Evolutionary conservation across 2,329 filamentous ascomycete genomes (phyloP).

Genomic region (Zasmidium angulare): DNA sequence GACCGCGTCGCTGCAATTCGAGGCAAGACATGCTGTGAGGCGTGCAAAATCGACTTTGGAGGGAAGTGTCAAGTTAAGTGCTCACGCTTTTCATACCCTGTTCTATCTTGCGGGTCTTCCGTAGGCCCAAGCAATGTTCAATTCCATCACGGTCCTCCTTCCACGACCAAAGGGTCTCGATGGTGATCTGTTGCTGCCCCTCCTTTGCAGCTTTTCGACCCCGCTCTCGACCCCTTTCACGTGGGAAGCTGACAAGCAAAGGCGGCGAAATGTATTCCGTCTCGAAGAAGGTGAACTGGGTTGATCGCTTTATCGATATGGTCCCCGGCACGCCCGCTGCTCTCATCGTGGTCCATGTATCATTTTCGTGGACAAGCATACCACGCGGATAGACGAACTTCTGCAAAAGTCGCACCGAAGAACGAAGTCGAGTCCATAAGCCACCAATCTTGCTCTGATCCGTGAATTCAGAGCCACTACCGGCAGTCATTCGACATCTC

Average conservation of each 20-base stretch:
- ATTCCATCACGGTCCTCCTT: not conserved
- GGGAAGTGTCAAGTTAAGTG: not conserved
- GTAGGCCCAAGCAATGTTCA: not conserved
- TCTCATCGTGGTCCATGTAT: too few relatives aligned
- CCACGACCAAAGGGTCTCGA: not conserved
- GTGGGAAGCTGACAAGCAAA: not conserved
- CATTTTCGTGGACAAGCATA: too few relatives aligned
- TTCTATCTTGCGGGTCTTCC: not conserved
- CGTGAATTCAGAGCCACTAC: too few relatives aligned
- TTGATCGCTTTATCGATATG: not conserved
- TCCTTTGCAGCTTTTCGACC: not conserved
- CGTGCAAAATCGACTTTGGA: not conserved
- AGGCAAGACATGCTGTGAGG: not conserved
- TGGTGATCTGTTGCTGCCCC: not conserved
- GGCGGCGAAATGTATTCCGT: not conserved
- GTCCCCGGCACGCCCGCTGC: too few relatives aligned
- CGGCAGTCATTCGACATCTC: too few relatives aligned
- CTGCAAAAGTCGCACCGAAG: too few relatives aligned
- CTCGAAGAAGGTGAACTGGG: not conserved
- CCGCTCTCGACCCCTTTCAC: not conserved
- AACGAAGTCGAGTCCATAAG: too few relatives aligned
- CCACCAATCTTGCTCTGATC: too few relatives aligned
- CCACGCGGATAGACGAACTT: too few relatives aligned
- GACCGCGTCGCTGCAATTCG: not conserved
- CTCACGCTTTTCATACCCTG: not conserved